phyloP scores from a whole-genome alignment of 225 moss, liverwort and hornwort genomes.

The Anthoceros angustus region DNA sequence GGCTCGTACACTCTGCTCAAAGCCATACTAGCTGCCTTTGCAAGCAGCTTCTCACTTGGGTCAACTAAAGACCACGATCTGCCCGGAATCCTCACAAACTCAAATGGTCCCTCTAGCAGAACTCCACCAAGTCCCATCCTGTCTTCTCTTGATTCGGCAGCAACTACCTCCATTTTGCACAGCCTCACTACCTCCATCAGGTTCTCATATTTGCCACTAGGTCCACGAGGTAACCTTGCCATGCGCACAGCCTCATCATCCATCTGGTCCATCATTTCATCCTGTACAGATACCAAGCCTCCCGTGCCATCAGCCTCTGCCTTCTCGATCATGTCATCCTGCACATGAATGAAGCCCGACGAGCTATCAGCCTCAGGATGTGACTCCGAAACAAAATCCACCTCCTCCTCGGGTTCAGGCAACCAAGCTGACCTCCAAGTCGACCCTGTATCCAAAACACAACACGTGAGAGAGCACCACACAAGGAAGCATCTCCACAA shows the following conservation, averaged over 20 bases:
- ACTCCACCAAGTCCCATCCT: constrained; percentile 1
- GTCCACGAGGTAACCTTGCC: neutral
- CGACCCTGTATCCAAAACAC: neutral
- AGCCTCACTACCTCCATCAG: neutral
- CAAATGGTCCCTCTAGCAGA: neutral
- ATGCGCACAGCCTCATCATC: neutral
- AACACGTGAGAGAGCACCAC: neutral
- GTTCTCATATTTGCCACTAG: neutral
- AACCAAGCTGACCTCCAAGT: neutral
- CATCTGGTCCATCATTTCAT: neutral
- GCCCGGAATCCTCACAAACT: neutral
- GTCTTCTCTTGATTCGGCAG: neutral
- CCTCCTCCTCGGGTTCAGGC: neutral
- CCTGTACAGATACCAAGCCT: neutral
- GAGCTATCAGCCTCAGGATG: neutral
- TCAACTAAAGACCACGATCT: neutral
- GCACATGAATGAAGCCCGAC: neutral
- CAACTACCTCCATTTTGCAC: neutral
- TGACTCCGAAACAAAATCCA: neutral
- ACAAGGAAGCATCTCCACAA: neutral
- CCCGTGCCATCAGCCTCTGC: neutral
- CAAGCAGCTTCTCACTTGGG: neutral
- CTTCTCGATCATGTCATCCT: neutral
- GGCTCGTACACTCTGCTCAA: neutral
- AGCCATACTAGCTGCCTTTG: neutral